Conservation (phyloP, 176 grass and related monocot genomes). For the Elaeis guineensis region DNA sequence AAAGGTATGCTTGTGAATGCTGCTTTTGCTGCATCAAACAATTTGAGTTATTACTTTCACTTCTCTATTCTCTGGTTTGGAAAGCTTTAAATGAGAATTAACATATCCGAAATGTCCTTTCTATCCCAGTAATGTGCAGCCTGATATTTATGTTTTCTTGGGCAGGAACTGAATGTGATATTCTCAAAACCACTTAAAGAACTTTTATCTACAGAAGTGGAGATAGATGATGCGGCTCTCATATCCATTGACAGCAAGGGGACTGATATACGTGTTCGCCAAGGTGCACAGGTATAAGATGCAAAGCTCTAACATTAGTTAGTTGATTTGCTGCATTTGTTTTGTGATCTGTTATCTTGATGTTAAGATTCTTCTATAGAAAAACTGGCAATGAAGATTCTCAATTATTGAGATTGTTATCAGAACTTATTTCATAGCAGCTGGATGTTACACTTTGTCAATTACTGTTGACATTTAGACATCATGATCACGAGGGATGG, state of each 20-base stretch:
- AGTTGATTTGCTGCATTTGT: background rate
- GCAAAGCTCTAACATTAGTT: background rate
- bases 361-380: background rate
- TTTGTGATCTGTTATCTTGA: background rate
- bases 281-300: conserved; percentile 82
- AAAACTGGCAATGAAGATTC: background rate
- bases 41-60: too few relatives aligned
- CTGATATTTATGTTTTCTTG: conserved; percentile 1
- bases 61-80: too few relatives aligned
- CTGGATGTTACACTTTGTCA: too few relatives aligned
- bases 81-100: too few relatives aligned
- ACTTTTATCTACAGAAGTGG: conserved; percentile 59
- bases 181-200: conserved; percentile 93
- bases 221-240: conserved; percentile 89
- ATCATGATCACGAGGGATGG: too few relatives aligned
- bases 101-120: too few relatives aligned
- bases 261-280: conserved; percentile 88
- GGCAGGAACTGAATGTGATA: conserved; percentile 78
- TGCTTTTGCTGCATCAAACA: too few relatives aligned
- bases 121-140: background rate
- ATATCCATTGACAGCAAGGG: conserved; percentile 99
- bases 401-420: background rate
- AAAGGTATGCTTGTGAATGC: conserved; percentile 39
- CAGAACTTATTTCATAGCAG: too few relatives aligned
- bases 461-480: too few relatives aligned